Percentiles rank a stretch among this genome's conserved stretches.
Evolutionary conservation across 768 basidiomycete species (phyloP).

Genomic region (Boletus speciosus): DNA sequence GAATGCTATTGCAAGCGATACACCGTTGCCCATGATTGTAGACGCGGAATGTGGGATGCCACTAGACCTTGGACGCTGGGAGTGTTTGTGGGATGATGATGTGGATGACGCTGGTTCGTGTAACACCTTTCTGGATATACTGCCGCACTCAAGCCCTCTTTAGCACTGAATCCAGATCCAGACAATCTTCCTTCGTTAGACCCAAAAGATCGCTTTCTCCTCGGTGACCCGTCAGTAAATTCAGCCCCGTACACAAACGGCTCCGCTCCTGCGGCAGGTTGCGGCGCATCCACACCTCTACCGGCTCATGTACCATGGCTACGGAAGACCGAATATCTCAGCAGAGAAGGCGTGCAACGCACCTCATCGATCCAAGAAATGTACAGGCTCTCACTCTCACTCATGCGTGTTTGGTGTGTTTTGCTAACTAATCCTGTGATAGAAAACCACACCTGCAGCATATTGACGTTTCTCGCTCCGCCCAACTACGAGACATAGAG

Average conservation of each 20-base stretch:
- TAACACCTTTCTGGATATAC: conserved; percentile 8
- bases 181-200: conserved; percentile 58
- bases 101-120: conserved; percentile 61
- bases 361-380: conserved; percentile 45
- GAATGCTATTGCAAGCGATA: conserved; percentile 72
- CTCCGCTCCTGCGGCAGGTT: conserved; percentile 30
- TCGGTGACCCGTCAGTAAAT: conserved; percentile 59
- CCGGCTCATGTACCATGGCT: conserved; percentile 82
- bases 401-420: neutral
- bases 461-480: conserved; percentile 70
- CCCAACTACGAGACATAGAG: conserved; percentile 77
- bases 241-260: conserved; percentile 42
- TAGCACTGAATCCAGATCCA: conserved; percentile 66
- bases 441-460: conserved; percentile 47
- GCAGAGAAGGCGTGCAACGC: conserved; percentile 52
- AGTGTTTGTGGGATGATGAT: conserved; percentile 79
- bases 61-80: conserved; percentile 79
- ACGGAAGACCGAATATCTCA: conserved; percentile 88
- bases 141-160: neutral
- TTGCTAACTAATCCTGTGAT: conserved; percentile 14
- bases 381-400: conserved; percentile 37
- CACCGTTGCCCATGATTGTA: conserved; percentile 90
- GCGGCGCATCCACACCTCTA: conserved; percentile 43
- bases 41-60: conserved; percentile 98
- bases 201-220: conserved; percentile 71